Evolutionary conservation across 176 grass and related monocot genomes (phyloP), one percentile per base, ranked within the genome.

Genomic region (Oryza australiensis): DNA sequence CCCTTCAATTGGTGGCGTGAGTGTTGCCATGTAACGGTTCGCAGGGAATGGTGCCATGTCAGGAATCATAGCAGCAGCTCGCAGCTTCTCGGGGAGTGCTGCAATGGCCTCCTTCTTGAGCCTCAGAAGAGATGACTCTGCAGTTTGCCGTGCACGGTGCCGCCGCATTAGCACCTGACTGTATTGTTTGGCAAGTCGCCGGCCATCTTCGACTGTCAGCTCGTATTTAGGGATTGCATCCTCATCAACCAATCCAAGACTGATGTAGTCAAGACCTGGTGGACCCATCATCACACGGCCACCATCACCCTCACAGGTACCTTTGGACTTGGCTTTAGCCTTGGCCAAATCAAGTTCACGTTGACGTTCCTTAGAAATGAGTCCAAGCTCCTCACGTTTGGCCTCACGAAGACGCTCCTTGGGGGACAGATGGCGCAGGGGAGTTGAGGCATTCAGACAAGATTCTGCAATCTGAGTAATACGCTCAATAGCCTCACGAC

Each of bases 1-100:
- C 64, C 94, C 94, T 86, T 97, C 94, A 83, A 97, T 94, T 51
- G 91, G 94, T 33, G 94, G 89, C 23, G 94, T 97, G 26, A 97
- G 92, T 46, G 89, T 94, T 42, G 89, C 91, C 94, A 97, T 97
- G 83, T 85, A 94, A 27, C 83, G 84, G 80, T 92, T 94, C 28
- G 80, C 82, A 60, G 94, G 94, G 85, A 97, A 97, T 11, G 91
- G 91, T 27, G 91, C 80, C 45, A 92, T 76, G 78, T 97, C 91
- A 48, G 94, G 91, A 66, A 97, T 84, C 49, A 97, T 23, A 12
- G 94, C 94, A 59, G 91, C 85, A 63, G 60, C 85, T 24, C 18
- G 89, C 20, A 97, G 76, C 65, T 94, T 84, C 84, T 97, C 89
- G 9, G 91, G 94, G 38, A 97, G 90, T 20, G 89, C 94, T 42